Percentiles rank a stretch among this genome's conserved stretches.
These are phyloP conservation scores for Antitrichia curtipendula DNA, from an alignment of 225 moss, liverwort and hornwort species.

Conservation along the genomic window DNA sequence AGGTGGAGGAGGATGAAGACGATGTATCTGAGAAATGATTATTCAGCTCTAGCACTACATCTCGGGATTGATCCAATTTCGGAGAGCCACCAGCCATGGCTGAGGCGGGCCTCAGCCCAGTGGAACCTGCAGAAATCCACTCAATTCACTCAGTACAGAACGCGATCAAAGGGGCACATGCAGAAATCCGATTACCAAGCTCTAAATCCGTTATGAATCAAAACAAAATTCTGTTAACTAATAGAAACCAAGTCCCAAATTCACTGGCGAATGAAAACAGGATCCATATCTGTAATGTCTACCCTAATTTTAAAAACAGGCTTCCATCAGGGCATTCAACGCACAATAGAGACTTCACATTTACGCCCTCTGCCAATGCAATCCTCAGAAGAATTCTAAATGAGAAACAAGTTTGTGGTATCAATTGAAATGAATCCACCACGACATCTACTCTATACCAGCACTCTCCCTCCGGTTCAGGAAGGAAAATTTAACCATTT, in stretches of 20 bases:
- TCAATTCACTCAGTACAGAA: background rate
- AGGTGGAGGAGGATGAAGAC: slow-evolving; percentile 43
- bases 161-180: background rate
- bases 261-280: background rate
- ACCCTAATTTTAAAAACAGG: background rate
- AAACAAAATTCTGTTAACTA: background rate
- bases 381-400: background rate
- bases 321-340: background rate
- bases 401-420: background rate
- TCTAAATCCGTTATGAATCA: background rate
- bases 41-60: slow-evolving; percentile 7
- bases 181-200: background rate
- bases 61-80: slow-evolving; percentile 13
- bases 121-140: slow-evolving; percentile 14
- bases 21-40: slow-evolving; percentile 38
- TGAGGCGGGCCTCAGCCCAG: slow-evolving; percentile 36
- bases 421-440: background rate
- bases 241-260: background rate
- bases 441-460: background rate
- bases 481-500: background rate
- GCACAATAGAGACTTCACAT: background rate
- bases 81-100: slow-evolving; percentile 21
- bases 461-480: background rate
- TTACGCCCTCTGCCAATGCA: background rate
- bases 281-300: background rate